A percentile compares a stretch with the other conserved stretches of the same genome.
These are phyloP conservation scores for Coemansia sp. DNA, from an alignment of 192 early-diverging fungal species.

Conservation along the genomic window DNA sequence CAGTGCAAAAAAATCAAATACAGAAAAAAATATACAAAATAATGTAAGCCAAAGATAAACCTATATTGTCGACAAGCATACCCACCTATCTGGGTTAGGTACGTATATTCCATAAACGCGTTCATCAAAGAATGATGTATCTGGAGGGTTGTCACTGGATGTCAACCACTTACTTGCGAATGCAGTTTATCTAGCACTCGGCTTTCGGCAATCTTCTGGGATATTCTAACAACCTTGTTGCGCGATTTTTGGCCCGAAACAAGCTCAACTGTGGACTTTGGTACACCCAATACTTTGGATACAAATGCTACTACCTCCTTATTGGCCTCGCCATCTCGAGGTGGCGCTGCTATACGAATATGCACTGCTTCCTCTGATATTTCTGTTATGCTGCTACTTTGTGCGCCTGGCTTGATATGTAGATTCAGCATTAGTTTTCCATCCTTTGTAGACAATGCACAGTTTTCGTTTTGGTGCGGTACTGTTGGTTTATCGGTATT, in stretches of 20 bases:
- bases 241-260: slow-evolving; percentile 5
- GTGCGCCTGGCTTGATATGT: slow-evolving; percentile 6
- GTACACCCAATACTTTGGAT: slow-evolving; percentile 1
- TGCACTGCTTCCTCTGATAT: background rate
- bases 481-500: no score
- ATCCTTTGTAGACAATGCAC: background rate
- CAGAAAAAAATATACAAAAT: no score
- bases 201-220: background rate
- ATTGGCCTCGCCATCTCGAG: slow-evolving; percentile 23
- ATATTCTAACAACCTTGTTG: background rate
- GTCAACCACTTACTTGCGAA: background rate
- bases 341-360: slow-evolving; percentile 16
- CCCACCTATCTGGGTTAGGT: no score
- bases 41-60: no score
- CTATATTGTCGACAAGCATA: no score
- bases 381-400: background rate
- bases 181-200: background rate
- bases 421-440: background rate
- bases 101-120: no score
- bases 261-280: slow-evolving; percentile 3
- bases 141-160: no score
- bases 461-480: no score
- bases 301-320: slow-evolving; percentile 11
- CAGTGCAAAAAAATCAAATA: no score
- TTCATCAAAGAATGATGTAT: no score